Base-by-base conservation (phyloP, 83 land plant species). In the Picea abies region DNA sequence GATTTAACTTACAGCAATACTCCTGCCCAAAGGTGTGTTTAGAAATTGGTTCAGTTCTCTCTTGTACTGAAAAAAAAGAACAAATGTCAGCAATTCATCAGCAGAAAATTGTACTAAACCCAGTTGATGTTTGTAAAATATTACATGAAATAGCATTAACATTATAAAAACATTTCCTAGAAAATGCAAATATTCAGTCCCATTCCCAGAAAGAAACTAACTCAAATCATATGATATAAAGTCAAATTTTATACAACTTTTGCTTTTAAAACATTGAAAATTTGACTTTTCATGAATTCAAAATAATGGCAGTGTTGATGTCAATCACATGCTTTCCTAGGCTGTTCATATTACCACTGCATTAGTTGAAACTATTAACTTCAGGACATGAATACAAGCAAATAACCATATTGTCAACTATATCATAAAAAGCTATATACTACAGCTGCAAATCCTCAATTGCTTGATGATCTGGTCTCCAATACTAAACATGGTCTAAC, bases 61-160 rank as follows among this genome's bases (percentile, higher is more conserved):
- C 85, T 96, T 92, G 88, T 97, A 97, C 99, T 96, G 99, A 88
- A 90, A 84, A 23, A 68, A 71, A 78, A 68, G n/a, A 79, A 60
- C 75, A 70, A 70, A 70, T 70, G 75, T 70, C 75, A 70, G 47
- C 47, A 19, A 9, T 6, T 47, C 19, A 70, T 70, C 17, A 64
- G 67, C 3, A 35, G 20, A 70, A 15, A 20, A 37, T 17, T 17
- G 8, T 25, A 70, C 35, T 37, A 70, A 37, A 11, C 37, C 20
- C 39, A 7, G 37, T 1, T 70, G 9, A 70, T 25, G 32, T 37
- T n/a, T 37, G 44, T 19, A 70, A 37, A 17, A 56, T 11, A 56
- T 56, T 56, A 56, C 8, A 70, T 19, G 44, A 37, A 70, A 70
- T 41, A 70, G 47, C 35, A 37, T 22, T 1, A 2, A 19, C 19